A percentile compares a stretch with the other conserved stretches of the same genome.
phyloP scores from a whole-genome alignment of 177 flowering plant species.

The Vitis hybrid region DNA sequence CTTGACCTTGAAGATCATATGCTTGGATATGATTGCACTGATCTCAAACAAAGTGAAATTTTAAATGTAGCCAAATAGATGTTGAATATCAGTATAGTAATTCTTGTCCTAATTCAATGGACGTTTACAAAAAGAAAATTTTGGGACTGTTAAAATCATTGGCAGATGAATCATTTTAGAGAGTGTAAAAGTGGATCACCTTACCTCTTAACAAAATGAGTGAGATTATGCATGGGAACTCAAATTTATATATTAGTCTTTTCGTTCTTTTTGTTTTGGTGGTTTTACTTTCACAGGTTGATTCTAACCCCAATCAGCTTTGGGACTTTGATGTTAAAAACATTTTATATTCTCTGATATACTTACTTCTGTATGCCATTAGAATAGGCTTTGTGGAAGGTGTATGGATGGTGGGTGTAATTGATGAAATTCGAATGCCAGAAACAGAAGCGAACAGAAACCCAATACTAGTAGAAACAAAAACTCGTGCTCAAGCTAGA shows the following conservation, averaged over 20 bases:
- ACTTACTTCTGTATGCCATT: constrained; percentile 18
- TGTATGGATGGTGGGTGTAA: constrained; percentile 68
- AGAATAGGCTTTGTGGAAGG: constrained; percentile 68
- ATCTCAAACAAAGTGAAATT: no score
- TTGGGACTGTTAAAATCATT: not conserved
- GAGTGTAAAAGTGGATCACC: not conserved
- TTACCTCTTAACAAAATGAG: not conserved
- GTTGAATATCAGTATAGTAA: no score
- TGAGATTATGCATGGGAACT: not conserved
- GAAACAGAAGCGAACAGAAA: constrained; percentile 22
- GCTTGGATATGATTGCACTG: no score
- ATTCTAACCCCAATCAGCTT: no score
- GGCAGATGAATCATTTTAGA: not conserved
- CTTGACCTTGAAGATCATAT: no score
- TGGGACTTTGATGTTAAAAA: no score
- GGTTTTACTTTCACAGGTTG: no score
- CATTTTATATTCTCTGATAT: constrained; percentile 2
- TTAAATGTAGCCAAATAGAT: no score
- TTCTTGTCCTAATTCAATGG: no score
- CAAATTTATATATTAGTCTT: not conserved
- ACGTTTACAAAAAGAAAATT: not conserved
- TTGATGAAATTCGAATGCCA: constrained; percentile 78
- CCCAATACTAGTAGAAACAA: constrained; percentile 63
- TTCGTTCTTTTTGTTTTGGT: not conserved
- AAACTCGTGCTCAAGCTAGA: constrained; percentile 58